These are phyloP conservation scores for Truncatella angustata DNA, from an alignment of 2,329 filamentous ascomycete genomes.

Conservation along the genomic window DNA sequence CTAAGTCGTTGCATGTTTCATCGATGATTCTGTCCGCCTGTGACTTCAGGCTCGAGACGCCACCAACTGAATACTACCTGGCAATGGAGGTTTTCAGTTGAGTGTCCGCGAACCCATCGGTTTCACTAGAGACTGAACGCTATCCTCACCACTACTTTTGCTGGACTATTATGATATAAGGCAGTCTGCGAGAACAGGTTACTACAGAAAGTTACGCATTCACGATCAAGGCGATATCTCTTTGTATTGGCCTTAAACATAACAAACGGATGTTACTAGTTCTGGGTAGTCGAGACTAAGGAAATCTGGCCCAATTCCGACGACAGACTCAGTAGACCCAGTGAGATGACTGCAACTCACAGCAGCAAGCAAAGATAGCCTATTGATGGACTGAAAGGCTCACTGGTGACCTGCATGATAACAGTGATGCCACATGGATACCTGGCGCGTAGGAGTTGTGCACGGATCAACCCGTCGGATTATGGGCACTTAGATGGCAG, in stretches of 20 bases:
- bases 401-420: no score
- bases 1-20: no score
- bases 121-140: slow-evolving; percentile 36
- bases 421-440: no score
- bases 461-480: no score
- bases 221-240: not conserved
- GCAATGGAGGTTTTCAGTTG: slow-evolving; percentile 34
- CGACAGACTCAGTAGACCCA: no score
- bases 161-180: slow-evolving; percentile 34
- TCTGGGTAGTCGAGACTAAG: not conserved
- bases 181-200: slow-evolving; percentile 26
- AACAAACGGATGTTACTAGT: not conserved
- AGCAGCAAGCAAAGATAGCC: no score
- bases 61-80: slow-evolving; percentile 31
- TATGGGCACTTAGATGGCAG: no score
- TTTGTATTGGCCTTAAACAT: not conserved
- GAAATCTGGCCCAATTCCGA: not conserved
- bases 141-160: slow-evolving; percentile 32
- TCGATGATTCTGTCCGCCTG: slow-evolving; percentile 22
- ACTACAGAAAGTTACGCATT: not conserved
- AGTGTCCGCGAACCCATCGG: slow-evolving; percentile 30
- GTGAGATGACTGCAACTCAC: no score
- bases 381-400: no score
- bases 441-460: no score
- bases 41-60: slow-evolving; percentile 26